phyloP scores from a whole-genome alignment of 1,139 yeast species.

The Pichia terricola region DNA sequence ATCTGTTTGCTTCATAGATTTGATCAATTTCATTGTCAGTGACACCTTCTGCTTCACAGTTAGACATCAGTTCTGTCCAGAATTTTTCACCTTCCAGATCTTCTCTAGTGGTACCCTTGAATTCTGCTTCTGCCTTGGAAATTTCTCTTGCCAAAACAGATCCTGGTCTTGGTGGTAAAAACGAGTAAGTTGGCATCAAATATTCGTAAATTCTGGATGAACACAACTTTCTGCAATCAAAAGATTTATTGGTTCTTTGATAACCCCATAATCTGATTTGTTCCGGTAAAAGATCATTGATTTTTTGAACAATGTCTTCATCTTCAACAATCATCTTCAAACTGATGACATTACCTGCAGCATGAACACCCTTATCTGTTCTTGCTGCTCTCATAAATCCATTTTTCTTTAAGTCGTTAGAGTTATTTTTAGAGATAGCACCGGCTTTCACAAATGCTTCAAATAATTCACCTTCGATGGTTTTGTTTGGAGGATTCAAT shows the following conservation, averaged over 20 bases:
- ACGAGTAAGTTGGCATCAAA: slow-evolving; percentile 80
- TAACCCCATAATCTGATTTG: slow-evolving; percentile 91
- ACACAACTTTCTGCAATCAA: slow-evolving; percentile 93
- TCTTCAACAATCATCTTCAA: slow-evolving; percentile 86
- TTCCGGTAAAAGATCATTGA: slow-evolving; percentile 69
- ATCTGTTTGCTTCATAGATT: slow-evolving; percentile 28
- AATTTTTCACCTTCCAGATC: slow-evolving; percentile 64
- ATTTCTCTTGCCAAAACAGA: slow-evolving; percentile 56
- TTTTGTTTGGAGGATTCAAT: slow-evolving; percentile 77
- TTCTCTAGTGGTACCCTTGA: slow-evolving; percentile 51
- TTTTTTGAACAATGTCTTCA: slow-evolving; percentile 59
- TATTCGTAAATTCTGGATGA: slow-evolving; percentile 91
- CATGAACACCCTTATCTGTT: slow-evolving; percentile 98
- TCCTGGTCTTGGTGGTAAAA: slow-evolving; percentile 81
- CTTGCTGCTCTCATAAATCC: slow-evolving; percentile 95
- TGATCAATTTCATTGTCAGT: slow-evolving; percentile 39
- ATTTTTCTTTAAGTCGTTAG: slow-evolving; percentile 81
- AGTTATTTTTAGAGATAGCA: slow-evolving; percentile 81
- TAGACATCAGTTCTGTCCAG: slow-evolving; percentile 51
- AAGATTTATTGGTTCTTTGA: slow-evolving; percentile 78
- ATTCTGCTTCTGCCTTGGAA: slow-evolving; percentile 38
- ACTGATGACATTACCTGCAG: slow-evolving; percentile 92
- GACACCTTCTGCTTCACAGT: slow-evolving; percentile 38
- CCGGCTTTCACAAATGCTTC: slow-evolving; percentile 82
- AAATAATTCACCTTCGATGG: slow-evolving; percentile 88